Evolutionary conservation across 306 rosid species (phyloP).

Genomic region (Quercus bicolor): DNA sequence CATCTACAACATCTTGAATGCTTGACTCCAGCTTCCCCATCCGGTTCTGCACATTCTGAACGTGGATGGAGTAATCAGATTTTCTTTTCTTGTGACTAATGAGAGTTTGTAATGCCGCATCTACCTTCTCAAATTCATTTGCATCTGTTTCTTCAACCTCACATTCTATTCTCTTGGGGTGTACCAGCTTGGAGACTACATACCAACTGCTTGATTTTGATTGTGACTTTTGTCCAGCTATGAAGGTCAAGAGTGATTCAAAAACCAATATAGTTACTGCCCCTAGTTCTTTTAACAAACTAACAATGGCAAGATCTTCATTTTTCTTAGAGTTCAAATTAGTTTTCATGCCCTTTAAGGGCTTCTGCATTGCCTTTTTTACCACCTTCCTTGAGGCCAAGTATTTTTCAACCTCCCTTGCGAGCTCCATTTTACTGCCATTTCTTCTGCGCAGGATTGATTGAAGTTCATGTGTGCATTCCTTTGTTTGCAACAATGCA

Average conservation of each 20-base stretch:
- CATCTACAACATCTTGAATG: conserved; percentile 20
- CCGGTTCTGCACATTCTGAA: conserved; percentile 15
- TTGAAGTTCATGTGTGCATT: conserved; percentile 22
- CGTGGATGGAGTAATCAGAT: neutral
- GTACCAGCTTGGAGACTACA: conserved; percentile 21
- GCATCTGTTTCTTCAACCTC: conserved; percentile 14
- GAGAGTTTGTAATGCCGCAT: conserved; percentile 8
- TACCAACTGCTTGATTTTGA: conserved; percentile 12
- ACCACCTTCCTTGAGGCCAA: conserved; percentile 28
- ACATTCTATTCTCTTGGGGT: conserved; percentile 16
- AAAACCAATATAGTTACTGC: conserved; percentile 1
- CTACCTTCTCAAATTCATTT: conserved; percentile 25
- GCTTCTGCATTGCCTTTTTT: conserved; percentile 28
- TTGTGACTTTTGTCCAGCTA: conserved; percentile 2
- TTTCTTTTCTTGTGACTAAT: neutral
- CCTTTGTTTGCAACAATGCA: conserved; percentile 16
- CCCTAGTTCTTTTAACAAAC: conserved; percentile 24
- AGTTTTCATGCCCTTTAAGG: conserved; percentile 13
- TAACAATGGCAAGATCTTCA: conserved; percentile 12
- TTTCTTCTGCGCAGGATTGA: conserved; percentile 6
- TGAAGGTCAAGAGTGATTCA: conserved; percentile 11
- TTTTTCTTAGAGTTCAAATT: neutral
- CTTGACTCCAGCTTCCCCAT: conserved; percentile 23
- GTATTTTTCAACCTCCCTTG: conserved; percentile 18
- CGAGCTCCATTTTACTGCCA: neutral